phyloP scores from a whole-genome alignment of 2,329 filamentous ascomycete genomes.

The Claviceps sp. region DNA sequence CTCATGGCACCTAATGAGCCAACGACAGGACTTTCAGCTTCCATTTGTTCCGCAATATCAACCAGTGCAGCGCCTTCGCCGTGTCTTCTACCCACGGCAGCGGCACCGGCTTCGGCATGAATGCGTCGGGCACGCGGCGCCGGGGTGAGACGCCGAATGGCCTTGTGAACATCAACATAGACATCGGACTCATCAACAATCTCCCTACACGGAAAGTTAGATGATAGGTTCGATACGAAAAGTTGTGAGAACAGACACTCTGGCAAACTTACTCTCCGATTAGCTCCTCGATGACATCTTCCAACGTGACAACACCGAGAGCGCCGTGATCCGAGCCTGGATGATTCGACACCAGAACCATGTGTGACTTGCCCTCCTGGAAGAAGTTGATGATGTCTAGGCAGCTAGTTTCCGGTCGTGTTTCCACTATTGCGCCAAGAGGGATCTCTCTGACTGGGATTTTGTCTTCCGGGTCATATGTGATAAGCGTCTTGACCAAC shows the following conservation, averaged over 20 bases:
- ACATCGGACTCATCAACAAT: constrained; percentile 99
- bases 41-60: constrained; percentile 30
- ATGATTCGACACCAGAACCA: constrained; percentile 85
- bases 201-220: constrained; percentile 44
- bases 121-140: constrained; percentile 60
- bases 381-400: constrained; percentile 99
- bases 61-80: constrained; percentile 18
- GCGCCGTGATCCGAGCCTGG: constrained; percentile 88
- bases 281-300: constrained; percentile 96
- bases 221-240: neutral
- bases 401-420: constrained; percentile 87
- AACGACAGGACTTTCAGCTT: constrained; percentile 16
- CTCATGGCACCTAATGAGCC: constrained; percentile 24
- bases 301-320: constrained; percentile 84
- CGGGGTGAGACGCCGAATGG: constrained; percentile 76
- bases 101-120: constrained; percentile 22
- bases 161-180: constrained; percentile 96
- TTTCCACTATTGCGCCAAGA: constrained; percentile 87
- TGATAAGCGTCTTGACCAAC: constrained; percentile 95
- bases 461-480: constrained; percentile 90
- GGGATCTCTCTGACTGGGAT: constrained; percentile 81
- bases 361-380: constrained; percentile 97
- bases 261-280: constrained; percentile 72
- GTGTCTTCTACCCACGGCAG: constrained; percentile 18
- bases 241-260: neutral